Evolutionary conservation across 2,329 filamentous ascomycete genomes (phyloP).

Genomic region (Ophiostoma novo-ulmi): DNA sequence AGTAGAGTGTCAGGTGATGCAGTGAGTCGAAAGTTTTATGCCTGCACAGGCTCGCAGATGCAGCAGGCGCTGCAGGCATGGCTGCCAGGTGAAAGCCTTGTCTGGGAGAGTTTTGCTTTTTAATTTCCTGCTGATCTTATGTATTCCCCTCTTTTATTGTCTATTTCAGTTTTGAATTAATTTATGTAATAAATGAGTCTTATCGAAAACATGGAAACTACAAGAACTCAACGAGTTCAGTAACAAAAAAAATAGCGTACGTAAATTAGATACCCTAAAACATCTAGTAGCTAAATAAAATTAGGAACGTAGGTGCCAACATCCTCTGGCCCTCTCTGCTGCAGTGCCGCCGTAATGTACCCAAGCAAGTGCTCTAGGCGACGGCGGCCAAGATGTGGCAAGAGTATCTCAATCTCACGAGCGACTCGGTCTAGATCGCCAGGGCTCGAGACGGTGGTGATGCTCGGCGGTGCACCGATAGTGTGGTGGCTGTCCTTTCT

Average conservation of each 20-base stretch:
- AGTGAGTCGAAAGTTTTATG: constrained; percentile 45
- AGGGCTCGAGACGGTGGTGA: background rate
- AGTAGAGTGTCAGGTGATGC: constrained; percentile 28
- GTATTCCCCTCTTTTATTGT: background rate
- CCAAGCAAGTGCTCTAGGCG: constrained; percentile 16
- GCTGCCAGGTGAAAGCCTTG: constrained; percentile 50
- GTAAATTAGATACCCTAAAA: too few relatives aligned
- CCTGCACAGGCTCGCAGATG: constrained; percentile 44
- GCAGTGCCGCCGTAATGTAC: constrained; percentile 1
- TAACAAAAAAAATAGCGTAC: too few relatives aligned
- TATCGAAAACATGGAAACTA: too few relatives aligned
- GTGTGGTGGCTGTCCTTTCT: background rate
- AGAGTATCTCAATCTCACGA: background rate
- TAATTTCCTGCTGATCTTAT: constrained; percentile 39
- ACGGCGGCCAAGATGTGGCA: constrained; percentile 13
- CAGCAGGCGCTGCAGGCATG: constrained; percentile 43
- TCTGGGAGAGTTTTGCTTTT: constrained; percentile 54
- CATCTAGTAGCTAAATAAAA: constrained; percentile 10
- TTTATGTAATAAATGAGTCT: background rate
- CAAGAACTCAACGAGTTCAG: too few relatives aligned
- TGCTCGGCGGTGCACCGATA: background rate
- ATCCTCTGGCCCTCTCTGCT: background rate
- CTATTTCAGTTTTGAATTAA: background rate
- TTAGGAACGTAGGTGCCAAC: background rate
- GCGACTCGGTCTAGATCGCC: background rate